These are phyloP conservation scores for Paecilomyces formosus DNA, from an alignment of 2,329 filamentous ascomycete genomes.

Conservation along the genomic window DNA sequence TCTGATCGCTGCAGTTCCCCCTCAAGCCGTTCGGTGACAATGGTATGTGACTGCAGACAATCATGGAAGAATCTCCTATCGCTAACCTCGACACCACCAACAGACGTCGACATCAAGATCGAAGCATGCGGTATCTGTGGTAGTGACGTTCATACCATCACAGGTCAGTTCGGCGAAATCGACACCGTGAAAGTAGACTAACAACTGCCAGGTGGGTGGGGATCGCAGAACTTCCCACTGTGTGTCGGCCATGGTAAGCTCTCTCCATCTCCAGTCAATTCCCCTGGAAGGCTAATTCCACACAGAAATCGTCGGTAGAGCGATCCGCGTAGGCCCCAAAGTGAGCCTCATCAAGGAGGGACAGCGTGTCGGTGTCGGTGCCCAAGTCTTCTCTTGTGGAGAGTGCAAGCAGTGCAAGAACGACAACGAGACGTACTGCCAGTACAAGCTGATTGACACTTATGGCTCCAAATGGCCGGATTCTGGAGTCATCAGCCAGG, in stretches of 20 bases:
- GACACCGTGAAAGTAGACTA: not conserved
- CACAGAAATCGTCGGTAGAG: conserved; percentile 61
- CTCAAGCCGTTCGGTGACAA: conserved; percentile 81
- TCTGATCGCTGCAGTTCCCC: conserved; percentile 52
- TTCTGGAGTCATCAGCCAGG: conserved; percentile 59
- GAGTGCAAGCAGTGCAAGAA: conserved; percentile 59
- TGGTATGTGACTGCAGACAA: conserved; percentile 18
- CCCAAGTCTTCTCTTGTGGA: conserved; percentile 58
- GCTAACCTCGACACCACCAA: not conserved
- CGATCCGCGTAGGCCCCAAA: conserved; percentile 59
- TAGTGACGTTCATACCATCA: conserved; percentile 64
- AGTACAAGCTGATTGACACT: conserved; percentile 44
- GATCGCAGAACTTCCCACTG: conserved; percentile 43
- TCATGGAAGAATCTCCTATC: not conserved
- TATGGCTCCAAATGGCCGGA: conserved; percentile 47
- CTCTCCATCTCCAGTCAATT: not conserved
- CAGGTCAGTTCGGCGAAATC: conserved; percentile 17
- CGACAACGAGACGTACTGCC: conserved; percentile 63
- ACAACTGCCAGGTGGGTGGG: conserved; percentile 43
- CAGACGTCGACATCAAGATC: conserved; percentile 79
- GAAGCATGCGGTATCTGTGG: conserved; percentile 71
- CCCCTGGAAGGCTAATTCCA: not conserved
- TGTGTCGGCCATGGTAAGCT: conserved; percentile 44
- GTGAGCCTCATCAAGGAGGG: conserved; percentile 56
- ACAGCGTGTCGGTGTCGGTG: conserved; percentile 61